Evolutionary conservation across 2,329 filamentous ascomycete species (phyloP), one percentile per base, ranked within the genome.

Genomic region (Trichoderma hamatum): DNA sequence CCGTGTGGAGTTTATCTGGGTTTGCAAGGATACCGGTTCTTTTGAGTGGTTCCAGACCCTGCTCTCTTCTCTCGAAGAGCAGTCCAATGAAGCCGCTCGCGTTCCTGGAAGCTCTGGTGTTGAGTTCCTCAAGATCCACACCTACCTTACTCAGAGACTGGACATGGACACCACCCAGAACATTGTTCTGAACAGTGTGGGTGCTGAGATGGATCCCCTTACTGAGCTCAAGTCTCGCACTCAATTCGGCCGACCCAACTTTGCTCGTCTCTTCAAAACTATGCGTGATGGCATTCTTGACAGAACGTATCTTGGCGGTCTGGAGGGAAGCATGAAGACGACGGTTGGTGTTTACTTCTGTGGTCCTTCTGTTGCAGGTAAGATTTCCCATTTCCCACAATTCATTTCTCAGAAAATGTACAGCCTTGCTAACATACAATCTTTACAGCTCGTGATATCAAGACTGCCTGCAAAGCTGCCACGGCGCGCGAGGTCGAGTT

Each of bases 11-110:
- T 99, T 99, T 81, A 96, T 99, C 83, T 99, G 96, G 96, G 91
- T 98, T 63, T 97, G 95, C 86, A 96, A 92, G 80, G 94, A 97
- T 77, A 97, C 94, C 0, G 92, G 88, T 39, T 97, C 94, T 0
- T 99, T 99, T 76, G 96, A 98, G 82, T 99, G 96, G 96, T 98
- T 99, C 85, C 96, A 99, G 79, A 94, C 92, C 1, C 89, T 99
- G 0, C 87, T 99, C 19, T 92, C 92, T 0, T 96, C 93, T 0
- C 90, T 99, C 26, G 96, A 99, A 81, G 86, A 90, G 43, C 96
- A 99, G 78, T 94, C 91, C 61, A 85, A 88, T 70, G 87, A 90
- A 75, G 89, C 89, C 5, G 89, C 90, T 52, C 88, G 86, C 64
- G 84, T 90, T 54, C 88, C 89, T 36, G 90, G 89, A 68, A 88